Conservation (phyloP, 352 stramenopile genomes). For the Pythium coloratum region DNA sequence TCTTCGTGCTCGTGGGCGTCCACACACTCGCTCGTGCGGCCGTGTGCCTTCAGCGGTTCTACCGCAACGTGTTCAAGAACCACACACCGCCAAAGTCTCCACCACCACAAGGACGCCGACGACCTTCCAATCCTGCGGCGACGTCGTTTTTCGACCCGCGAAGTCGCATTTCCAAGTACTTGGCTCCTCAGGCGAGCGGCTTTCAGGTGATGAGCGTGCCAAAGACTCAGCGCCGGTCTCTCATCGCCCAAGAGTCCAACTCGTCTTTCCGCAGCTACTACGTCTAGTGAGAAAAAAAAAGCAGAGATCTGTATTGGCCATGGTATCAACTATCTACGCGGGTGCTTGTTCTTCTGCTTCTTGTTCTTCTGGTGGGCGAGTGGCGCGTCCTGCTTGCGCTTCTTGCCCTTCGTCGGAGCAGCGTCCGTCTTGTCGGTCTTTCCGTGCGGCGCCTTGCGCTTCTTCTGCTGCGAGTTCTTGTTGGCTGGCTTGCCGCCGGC, state of each 20-base stretch:
- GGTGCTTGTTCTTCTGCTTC: conserved; percentile 30
- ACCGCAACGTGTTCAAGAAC: conserved; percentile 5
- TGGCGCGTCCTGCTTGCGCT: conserved; percentile 20
- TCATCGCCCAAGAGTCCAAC: conserved; percentile 27
- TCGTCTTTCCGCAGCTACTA: conserved; percentile 31
- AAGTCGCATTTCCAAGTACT: conserved; percentile 39
- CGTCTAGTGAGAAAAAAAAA: conserved; percentile 10
- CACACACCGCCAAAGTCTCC: background rate
- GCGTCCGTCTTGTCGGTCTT: conserved; percentile 4
- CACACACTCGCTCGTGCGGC: conserved; percentile 74
- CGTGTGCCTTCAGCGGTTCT: conserved; percentile 50
- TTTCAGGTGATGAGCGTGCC: conserved; percentile 26
- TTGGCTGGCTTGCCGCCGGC: conserved; percentile 6
- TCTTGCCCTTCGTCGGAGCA: conserved; percentile 6
- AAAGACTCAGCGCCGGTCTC: conserved; percentile 25
- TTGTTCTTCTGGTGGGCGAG: conserved; percentile 43
- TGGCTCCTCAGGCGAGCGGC: conserved; percentile 21
- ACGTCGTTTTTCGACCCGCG: conserved; percentile 28
- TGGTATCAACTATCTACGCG: conserved; percentile 23
- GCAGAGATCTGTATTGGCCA: background rate
- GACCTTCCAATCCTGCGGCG: background rate
- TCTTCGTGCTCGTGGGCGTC: conserved; percentile 76
- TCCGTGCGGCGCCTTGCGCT: conserved; percentile 24
- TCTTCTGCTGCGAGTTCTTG: conserved; percentile 27
- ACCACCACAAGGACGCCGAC: background rate